These are phyloP conservation scores for Favolaschia claudopus DNA, from an alignment of 768 basidiomycete genomes.

Conservation along the genomic window DNA sequence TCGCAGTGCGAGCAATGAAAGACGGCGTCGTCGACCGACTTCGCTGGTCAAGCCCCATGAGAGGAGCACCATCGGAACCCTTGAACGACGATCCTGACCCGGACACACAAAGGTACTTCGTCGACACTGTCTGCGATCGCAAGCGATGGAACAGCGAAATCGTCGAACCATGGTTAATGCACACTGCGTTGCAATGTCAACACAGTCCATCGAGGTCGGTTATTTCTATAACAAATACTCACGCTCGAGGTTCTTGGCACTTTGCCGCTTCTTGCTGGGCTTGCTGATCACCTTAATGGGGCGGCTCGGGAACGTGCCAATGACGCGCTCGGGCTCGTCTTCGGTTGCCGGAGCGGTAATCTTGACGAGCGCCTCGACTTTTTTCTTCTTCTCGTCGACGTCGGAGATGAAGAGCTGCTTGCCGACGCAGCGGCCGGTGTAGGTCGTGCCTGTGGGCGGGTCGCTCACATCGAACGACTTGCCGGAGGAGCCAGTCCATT, in stretches of 20 bases:
- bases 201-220: slow-evolving; percentile 15
- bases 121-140: slow-evolving; percentile 94
- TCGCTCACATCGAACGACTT: slow-evolving; percentile 84
- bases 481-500: slow-evolving; percentile 88
- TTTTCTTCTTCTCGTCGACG: slow-evolving; percentile 94
- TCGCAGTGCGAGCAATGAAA: slow-evolving; percentile 88
- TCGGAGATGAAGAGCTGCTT: slow-evolving; percentile 96
- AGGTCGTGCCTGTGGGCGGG: slow-evolving; percentile 83
- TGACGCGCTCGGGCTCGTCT: slow-evolving; percentile 81
- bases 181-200: slow-evolving; percentile 59
- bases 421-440: slow-evolving; percentile 91
- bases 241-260: slow-evolving; percentile 93
- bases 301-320: slow-evolving; percentile 90
- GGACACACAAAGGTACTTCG: slow-evolving; percentile 95
- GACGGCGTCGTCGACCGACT: slow-evolving; percentile 78
- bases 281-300: slow-evolving; percentile 99
- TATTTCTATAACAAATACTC: slow-evolving; percentile 44
- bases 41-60: slow-evolving; percentile 82
- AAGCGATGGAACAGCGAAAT: slow-evolving; percentile 96
- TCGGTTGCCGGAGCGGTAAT: slow-evolving; percentile 83
- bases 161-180: slow-evolving; percentile 95
- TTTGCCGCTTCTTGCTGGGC: slow-evolving; percentile 96
- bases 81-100: slow-evolving; percentile 92
- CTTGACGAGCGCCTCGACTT: slow-evolving; percentile 92
- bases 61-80: slow-evolving; percentile 88